These are phyloP conservation scores for Wickerhamiella brachini DNA, from an alignment of 805 yeast species.

Conservation along the genomic window DNA sequence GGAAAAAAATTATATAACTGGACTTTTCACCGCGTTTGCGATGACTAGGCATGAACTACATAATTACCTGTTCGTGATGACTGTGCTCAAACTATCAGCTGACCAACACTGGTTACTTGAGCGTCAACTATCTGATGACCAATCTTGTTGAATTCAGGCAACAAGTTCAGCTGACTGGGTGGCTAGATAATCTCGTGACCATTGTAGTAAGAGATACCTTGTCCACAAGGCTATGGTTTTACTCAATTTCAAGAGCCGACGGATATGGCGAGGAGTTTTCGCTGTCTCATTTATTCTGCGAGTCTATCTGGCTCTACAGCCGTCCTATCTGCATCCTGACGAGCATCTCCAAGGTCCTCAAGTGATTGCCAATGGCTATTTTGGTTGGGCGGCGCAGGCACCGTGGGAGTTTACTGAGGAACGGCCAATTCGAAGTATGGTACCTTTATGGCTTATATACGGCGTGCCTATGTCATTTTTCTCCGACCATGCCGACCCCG, in stretches of 20 bases:
- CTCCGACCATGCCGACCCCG: slow-evolving; percentile 29
- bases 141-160: too few species aligned
- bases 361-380: slow-evolving; percentile 36
- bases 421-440: slow-evolving; percentile 55
- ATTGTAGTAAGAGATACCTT: neutral
- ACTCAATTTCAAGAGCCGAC: neutral
- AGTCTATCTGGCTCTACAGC: slow-evolving; percentile 44
- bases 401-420: slow-evolving; percentile 75
- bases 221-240: neutral
- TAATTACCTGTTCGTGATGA: neutral
- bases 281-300: slow-evolving; percentile 34
- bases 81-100: neutral
- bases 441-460: slow-evolving; percentile 52
- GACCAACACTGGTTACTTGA: too few species aligned
- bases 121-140: too few species aligned
- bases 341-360: slow-evolving; percentile 92
- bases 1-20: neutral
- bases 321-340: slow-evolving; percentile 93
- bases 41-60: too few species aligned
- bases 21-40: too few species aligned
- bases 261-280: slow-evolving; percentile 36
- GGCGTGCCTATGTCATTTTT: slow-evolving; percentile 45
- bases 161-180: too few species aligned
- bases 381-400: slow-evolving; percentile 32
- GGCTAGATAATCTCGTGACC: neutral